A percentile compares a stretch with the other conserved stretches of the same genome.
Conservation (phyloP, 2,329 filamentous ascomycete species). For the Fusarium pseudoanthophilum region DNA sequence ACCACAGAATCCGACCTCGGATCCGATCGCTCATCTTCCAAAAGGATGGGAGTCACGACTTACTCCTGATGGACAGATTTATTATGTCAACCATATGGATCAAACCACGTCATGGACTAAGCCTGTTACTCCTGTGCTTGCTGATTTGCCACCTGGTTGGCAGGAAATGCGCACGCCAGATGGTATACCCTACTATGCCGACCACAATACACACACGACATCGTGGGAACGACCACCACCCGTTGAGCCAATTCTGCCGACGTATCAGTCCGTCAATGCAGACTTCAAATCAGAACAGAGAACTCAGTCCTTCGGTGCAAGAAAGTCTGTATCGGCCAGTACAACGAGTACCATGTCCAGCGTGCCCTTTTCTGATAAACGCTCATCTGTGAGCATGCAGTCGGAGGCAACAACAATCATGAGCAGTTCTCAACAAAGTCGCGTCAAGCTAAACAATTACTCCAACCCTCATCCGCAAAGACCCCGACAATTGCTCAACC, state of each 20-base stretch:
- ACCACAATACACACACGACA: background rate
- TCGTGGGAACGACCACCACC: background rate
- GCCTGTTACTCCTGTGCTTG: background rate
- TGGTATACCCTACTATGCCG: background rate
- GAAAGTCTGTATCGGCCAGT: background rate
- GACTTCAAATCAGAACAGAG: background rate
- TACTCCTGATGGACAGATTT: background rate
- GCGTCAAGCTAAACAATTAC: background rate
- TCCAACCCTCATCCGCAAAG: background rate
- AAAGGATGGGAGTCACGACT: background rate
- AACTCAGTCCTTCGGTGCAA: background rate
- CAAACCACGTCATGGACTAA: background rate
- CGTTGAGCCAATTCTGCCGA: background rate
- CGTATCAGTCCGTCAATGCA: background rate
- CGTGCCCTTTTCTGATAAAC: background rate
- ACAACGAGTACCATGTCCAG: background rate
- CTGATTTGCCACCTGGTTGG: background rate
- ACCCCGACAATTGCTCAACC: background rate
- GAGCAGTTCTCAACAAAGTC: background rate
- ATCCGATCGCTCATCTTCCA: background rate
- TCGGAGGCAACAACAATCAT: background rate
- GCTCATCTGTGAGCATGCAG: background rate
- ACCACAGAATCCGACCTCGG: background rate
- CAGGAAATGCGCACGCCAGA: background rate
- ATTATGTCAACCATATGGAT: background rate